A percentile compares a stretch with the other conserved stretches of the same genome.
These are phyloP conservation scores for Penicillium antarcticum DNA, from an alignment of 495 filamentous ascomycete species.

Conservation along the genomic window DNA sequence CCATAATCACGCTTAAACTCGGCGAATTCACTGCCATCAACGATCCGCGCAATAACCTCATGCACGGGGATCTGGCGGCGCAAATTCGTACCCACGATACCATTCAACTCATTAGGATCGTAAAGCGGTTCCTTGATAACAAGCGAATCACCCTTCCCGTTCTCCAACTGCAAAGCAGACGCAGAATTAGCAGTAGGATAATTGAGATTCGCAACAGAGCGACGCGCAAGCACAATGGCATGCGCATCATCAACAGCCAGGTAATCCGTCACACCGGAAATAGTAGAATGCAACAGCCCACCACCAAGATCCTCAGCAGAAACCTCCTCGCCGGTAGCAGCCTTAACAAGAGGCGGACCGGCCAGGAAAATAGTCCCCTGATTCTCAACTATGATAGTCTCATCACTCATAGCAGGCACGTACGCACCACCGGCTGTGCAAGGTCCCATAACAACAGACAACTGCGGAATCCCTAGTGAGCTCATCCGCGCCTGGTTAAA, in stretches of 20 bases:
- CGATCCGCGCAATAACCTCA: constrained; percentile 91
- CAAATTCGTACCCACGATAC: constrained; percentile 86
- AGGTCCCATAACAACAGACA: constrained; percentile 96
- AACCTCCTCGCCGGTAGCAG: constrained; percentile 91
- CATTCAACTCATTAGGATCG: constrained; percentile 73
- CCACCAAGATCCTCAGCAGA: constrained; percentile 91
- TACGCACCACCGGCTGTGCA: constrained; percentile 96
- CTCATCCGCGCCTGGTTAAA: constrained; percentile 94
- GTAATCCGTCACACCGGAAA: constrained; percentile 96
- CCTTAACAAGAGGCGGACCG: constrained; percentile 92
- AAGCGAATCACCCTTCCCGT: constrained; percentile 10
- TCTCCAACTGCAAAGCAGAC: constrained; percentile 18
- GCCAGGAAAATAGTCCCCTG: constrained; percentile 97
- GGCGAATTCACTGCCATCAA: constrained; percentile 84
- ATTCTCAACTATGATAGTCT: constrained; percentile 91
- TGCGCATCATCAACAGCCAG: constrained; percentile 93
- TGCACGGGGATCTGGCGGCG: constrained; percentile 78
- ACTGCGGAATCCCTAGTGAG: constrained; percentile 82
- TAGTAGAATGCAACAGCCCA: constrained; percentile 83
- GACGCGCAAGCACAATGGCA: constrained; percentile 79
- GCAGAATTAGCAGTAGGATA: constrained; percentile 52
- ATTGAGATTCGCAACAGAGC: constrained; percentile 85
- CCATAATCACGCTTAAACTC: constrained; percentile 97
- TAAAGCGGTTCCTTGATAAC: constrained; percentile 71
- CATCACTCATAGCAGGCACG: constrained; percentile 95